Evolutionary conservation across 768 basidiomycete species (phyloP), one percentile per base, ranked within the genome.

Genomic region (Boletus tylopilopsis): DNA sequence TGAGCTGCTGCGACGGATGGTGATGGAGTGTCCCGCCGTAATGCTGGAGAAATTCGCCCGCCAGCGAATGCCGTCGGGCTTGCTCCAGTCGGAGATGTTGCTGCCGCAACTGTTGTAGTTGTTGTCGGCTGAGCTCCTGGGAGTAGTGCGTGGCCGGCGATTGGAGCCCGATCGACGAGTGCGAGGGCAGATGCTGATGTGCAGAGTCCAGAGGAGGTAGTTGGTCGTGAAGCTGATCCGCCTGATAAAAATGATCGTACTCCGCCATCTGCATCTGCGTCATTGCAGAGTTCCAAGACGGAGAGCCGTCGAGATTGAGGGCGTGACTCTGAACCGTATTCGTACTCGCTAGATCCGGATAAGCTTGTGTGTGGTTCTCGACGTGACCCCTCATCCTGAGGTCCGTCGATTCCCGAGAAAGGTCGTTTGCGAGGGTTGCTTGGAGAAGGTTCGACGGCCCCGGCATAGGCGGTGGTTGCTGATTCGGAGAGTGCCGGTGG

Each of bases 241-340:
- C 56, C 50, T 15, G 70, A 54, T 77, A 78, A 55, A 75, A 78
- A 70, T 68, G 75, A 54, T 71, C 73, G 75, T 70, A 71, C 46
- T 67, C 70, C 62, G 57, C 68, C 63, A 71, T 72, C 68, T 67
- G 68, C 68, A 69, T 69, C 70, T 64, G 74, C 65, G 74, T 86
- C 85, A 78, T 90, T 88, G 79, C 87, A 89, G 77, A 90, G 84
- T 59, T 90, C 88, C 86, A 90, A 79, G 78, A 90, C 84, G 68
- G 84, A 77, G 78, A 90, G 81, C 53, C 88, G 73, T 59, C 88
- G 78, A 72, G 84, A 87, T 63, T 85, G 82, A 55, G 88, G 88
- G 60, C 88, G 76, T 61, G 85, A 87, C 57, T 87, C 86, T 56
- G 76, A 64, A 21, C 81, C 87, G 70, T 86, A 85, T 47, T 85